Conservation (phyloP, 2,329 filamentous ascomycete genomes). For the Malbranchea cinnamomea region DNA sequence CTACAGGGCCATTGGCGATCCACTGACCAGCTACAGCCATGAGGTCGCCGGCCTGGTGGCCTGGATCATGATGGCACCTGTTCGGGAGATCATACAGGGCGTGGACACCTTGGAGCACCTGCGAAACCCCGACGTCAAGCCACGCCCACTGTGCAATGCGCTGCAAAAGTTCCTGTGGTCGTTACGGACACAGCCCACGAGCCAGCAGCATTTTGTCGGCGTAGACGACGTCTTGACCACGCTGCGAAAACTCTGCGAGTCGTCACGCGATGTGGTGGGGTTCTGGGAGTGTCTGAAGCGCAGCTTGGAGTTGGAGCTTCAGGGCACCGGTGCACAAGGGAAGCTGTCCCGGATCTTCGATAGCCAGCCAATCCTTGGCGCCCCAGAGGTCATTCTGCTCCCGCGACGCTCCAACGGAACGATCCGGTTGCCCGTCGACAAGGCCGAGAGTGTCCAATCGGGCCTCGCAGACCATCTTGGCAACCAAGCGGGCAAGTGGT, state of each 20-base stretch:
- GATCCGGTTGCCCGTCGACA: slow-evolving; percentile 24
- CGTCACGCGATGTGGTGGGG: slow-evolving; percentile 38
- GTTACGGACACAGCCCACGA: slow-evolving; percentile 30
- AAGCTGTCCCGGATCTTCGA: slow-evolving; percentile 35
- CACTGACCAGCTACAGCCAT: slow-evolving; percentile 30
- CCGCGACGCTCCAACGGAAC: slow-evolving; percentile 24
- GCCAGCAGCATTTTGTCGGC: slow-evolving; percentile 24
- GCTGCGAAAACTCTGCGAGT: slow-evolving; percentile 27
- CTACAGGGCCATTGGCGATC: slow-evolving; percentile 36
- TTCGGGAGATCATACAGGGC: slow-evolving; percentile 40
- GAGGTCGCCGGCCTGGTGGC: slow-evolving; percentile 42
- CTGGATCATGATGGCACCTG: slow-evolving; percentile 44
- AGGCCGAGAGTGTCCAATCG: slow-evolving; percentile 23
- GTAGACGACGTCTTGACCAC: slow-evolving; percentile 27
- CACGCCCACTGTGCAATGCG: slow-evolving; percentile 36
- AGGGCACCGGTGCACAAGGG: slow-evolving; percentile 26
- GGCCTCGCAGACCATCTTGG: slow-evolving; percentile 20
- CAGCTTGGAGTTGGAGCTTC: slow-evolving; percentile 38
- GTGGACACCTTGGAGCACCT: slow-evolving; percentile 33
- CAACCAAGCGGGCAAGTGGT: slow-evolving; percentile 24
- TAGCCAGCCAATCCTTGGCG: slow-evolving; percentile 17
- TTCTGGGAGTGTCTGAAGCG: slow-evolving; percentile 40
- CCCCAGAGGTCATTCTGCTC: slow-evolving; percentile 18
- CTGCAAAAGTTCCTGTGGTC: slow-evolving; percentile 38
- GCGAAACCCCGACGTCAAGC: slow-evolving; percentile 30